These are phyloP conservation scores for Fusarium tuaranense DNA, from an alignment of 2,329 filamentous ascomycete species.

Conservation along the genomic window DNA sequence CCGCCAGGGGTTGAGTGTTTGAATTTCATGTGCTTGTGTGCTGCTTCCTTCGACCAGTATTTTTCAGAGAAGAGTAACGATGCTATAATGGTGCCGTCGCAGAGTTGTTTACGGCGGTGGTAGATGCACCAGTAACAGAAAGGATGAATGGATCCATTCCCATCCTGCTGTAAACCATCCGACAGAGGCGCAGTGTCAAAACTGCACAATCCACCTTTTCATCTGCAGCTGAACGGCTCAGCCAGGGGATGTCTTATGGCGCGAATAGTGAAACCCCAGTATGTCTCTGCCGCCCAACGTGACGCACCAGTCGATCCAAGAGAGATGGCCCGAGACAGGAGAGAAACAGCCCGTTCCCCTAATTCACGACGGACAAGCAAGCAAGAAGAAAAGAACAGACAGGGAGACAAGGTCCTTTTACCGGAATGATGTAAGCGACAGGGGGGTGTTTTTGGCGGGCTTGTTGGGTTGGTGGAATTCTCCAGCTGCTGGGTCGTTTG, in stretches of 20 bases:
- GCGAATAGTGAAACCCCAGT: constrained; percentile 16
- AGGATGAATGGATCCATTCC: neutral
- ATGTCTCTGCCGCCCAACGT: constrained; percentile 7
- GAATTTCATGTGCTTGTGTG: neutral
- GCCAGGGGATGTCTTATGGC: constrained; percentile 1
- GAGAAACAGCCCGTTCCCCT: neutral
- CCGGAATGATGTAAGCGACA: constrained; percentile 6
- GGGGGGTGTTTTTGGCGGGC: neutral
- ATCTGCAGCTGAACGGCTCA: constrained; percentile 6
- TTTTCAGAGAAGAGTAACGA: neutral
- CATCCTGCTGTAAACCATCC: neutral
- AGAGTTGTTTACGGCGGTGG: neutral
- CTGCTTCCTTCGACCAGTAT: neutral
- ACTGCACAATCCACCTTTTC: neutral
- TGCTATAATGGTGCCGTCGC: constrained; percentile 5
- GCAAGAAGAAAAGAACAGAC: neutral
- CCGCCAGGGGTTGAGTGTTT: neutral
- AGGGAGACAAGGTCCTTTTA: neutral
- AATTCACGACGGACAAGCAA: neutral
- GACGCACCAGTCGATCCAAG: constrained; percentile 11
- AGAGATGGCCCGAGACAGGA: constrained; percentile 6
- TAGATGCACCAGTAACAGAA: neutral
- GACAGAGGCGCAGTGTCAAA: constrained; percentile 3
- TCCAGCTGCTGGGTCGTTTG: neutral
- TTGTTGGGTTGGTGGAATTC: neutral